Percentiles rank a stretch among this genome's conserved stretches.
Conservation (phyloP, 768 basidiomycete genomes). For the Mycena galericulata region DNA sequence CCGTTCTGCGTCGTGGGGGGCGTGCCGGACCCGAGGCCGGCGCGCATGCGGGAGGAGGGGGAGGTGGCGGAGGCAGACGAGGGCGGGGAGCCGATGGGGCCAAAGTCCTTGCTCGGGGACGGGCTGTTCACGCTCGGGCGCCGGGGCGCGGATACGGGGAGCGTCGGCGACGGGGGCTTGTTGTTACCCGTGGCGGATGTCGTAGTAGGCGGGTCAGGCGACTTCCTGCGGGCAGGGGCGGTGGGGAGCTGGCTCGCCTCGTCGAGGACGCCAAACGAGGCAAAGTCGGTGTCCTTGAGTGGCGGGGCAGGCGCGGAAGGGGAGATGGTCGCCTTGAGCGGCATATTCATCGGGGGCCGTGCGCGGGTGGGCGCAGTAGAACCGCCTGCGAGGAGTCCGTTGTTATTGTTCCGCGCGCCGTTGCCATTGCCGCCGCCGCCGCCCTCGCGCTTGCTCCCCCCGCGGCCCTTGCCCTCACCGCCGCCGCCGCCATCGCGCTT, state of each 20-base stretch:
- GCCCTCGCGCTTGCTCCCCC: conserved; percentile 50
- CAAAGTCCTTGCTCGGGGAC: conserved; percentile 68
- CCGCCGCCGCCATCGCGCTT: conserved; percentile 32
- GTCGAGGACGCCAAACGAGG: conserved; percentile 75
- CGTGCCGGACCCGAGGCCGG: conserved; percentile 43
- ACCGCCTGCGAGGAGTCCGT: conserved; percentile 61
- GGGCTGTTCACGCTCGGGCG: conserved; percentile 51
- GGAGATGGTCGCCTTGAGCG: conserved; percentile 78
- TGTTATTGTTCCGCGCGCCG: conserved; percentile 50
- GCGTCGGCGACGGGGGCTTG: conserved; percentile 57
- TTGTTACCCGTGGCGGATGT: too few species aligned
- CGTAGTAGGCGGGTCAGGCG: conserved; percentile 34
- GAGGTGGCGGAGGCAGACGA: conserved; percentile 44
- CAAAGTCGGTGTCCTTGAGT: conserved; percentile 80
- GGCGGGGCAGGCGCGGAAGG: conserved; percentile 86
- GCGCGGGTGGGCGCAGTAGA: conserved; percentile 77
- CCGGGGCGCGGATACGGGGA: conserved; percentile 70
- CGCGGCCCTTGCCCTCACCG: conserved; percentile 46
- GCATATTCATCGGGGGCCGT: conserved; percentile 74
- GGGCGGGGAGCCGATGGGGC: conserved; percentile 88
- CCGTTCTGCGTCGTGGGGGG: conserved; percentile 46
- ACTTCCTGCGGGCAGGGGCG: conserved; percentile 56
- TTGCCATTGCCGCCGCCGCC: too few species aligned
- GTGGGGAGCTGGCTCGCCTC: conserved; percentile 62
- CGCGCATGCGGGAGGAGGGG: conserved; percentile 36